Conservation (phyloP, 1,139 yeast genomes). For the Candida pseudocylindracea region DNA sequence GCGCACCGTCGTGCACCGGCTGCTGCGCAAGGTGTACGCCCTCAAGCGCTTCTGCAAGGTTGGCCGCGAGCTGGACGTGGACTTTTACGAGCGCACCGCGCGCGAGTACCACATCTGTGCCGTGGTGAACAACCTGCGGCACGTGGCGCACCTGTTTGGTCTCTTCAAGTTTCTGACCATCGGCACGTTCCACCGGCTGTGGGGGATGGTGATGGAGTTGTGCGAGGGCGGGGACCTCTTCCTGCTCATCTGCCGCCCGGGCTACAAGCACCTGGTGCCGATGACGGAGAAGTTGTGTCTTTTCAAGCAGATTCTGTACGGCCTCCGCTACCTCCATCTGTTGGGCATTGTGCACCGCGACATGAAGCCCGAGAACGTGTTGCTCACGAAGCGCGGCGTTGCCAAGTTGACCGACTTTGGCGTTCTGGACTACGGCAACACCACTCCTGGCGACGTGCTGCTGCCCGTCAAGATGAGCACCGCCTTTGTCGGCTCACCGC, state of each 20-base stretch:
- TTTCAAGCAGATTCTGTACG: conserved; percentile 35
- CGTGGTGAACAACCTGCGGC: conserved; percentile 13
- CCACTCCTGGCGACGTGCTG: conserved; percentile 25
- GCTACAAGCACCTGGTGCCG: conserved; percentile 20
- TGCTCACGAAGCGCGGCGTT: conserved; percentile 30
- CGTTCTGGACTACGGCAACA: conserved; percentile 42
- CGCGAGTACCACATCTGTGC: conserved; percentile 30
- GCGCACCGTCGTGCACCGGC: conserved; percentile 11
- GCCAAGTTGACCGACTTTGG: conserved; percentile 64
- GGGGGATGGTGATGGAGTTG: conserved; percentile 56
- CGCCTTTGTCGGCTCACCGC: conserved; percentile 54
- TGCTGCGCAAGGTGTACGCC: conserved; percentile 20
- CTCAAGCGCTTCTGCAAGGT: conserved; percentile 45
- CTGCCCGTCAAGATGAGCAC: conserved; percentile 22
- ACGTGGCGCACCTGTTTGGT: conserved; percentile 32
- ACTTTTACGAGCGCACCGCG: conserved; percentile 40
- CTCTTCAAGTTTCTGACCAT: conserved; percentile 36
- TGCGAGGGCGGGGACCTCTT: conserved; percentile 36
- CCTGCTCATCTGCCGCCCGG: conserved; percentile 17
- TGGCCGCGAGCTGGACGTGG: conserved; percentile 35
- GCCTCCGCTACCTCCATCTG: conserved; percentile 29
- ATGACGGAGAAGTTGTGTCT: conserved; percentile 31
- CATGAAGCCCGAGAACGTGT: conserved; percentile 42
- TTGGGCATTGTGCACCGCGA: conserved; percentile 40
- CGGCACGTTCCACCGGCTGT: conserved; percentile 32